Conservation (phyloP, 2,329 filamentous ascomycete genomes). For the Neurospora crassa region DNA sequence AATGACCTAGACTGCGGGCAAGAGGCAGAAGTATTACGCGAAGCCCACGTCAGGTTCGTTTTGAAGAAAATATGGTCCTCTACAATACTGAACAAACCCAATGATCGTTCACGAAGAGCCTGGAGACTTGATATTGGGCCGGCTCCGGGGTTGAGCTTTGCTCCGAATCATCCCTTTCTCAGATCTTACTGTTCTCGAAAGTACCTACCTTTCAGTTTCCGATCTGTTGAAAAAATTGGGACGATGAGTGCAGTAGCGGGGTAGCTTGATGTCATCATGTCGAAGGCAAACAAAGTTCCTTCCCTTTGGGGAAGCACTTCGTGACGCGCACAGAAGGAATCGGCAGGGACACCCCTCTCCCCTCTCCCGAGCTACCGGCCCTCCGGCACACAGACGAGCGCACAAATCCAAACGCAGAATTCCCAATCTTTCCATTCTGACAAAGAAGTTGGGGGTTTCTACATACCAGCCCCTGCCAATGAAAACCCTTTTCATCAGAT, state of each 20-base stretch:
- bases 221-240: background rate
- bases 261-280: background rate
- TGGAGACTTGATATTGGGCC: background rate
- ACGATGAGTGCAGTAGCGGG: background rate
- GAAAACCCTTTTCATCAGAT: background rate
- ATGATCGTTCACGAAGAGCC: background rate
- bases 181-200: background rate
- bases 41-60: background rate
- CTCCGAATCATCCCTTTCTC: background rate
- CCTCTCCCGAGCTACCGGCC: background rate
- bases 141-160: background rate
- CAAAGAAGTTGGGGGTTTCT: background rate
- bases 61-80: background rate
- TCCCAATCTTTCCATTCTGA: background rate
- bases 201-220: background rate
- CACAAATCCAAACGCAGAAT: background rate
- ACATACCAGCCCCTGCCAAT: background rate
- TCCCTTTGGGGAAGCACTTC: background rate
- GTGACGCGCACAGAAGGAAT: background rate
- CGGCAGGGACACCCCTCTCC: background rate
- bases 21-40: background rate
- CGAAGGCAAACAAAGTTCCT: background rate
- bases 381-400: background rate
- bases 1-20: background rate
- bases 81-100: background rate